Percentiles rank a stretch among this genome's conserved stretches.
Conservation (phyloP, 495 filamentous ascomycete genomes). For the Penicillium simplicissimum region DNA sequence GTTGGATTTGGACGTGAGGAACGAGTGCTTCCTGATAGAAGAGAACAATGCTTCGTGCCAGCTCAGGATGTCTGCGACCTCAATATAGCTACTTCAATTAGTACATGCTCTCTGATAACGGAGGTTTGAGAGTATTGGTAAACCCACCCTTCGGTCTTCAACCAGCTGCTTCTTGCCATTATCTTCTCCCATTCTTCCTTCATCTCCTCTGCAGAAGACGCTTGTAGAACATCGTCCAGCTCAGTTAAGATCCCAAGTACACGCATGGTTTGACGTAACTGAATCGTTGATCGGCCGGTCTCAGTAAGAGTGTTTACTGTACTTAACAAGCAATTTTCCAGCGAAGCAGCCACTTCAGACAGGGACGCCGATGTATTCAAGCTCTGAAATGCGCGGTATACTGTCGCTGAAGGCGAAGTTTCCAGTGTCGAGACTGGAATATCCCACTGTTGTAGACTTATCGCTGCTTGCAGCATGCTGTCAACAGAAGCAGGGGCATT, state of each 20-base stretch:
- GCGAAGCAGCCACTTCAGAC: constrained; percentile 45
- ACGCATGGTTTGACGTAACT: constrained; percentile 64
- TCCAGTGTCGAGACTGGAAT: constrained; percentile 68
- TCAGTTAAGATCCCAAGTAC: constrained; percentile 79
- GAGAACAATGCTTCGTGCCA: constrained; percentile 81
- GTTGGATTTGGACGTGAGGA: constrained; percentile 59
- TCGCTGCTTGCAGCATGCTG: constrained; percentile 76
- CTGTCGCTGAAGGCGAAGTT: constrained; percentile 61
- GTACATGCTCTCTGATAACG: constrained; percentile 11
- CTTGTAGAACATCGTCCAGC: constrained; percentile 71
- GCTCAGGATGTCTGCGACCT: constrained; percentile 77
- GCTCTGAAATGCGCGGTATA: constrained; percentile 79
- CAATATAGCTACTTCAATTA: constrained; percentile 64
- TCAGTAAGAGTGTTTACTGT: constrained; percentile 60
- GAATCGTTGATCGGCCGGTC: constrained; percentile 56
- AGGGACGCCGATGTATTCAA: constrained; percentile 67
- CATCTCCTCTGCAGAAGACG: constrained; percentile 58
- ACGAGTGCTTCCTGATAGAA: constrained; percentile 65
- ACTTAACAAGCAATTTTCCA: constrained; percentile 65
- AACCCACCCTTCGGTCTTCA: constrained; percentile 70
- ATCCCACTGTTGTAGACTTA: constrained; percentile 91
- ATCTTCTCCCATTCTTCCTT: constrained; percentile 63
- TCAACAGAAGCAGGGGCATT: constrained; percentile 52
- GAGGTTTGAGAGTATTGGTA: constrained; percentile 17
- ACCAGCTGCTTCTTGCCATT: constrained; percentile 67